phyloP scores from a whole-genome alignment of 2,329 filamentous ascomycete genomes.

The Beauveria pseudobassiana region DNA sequence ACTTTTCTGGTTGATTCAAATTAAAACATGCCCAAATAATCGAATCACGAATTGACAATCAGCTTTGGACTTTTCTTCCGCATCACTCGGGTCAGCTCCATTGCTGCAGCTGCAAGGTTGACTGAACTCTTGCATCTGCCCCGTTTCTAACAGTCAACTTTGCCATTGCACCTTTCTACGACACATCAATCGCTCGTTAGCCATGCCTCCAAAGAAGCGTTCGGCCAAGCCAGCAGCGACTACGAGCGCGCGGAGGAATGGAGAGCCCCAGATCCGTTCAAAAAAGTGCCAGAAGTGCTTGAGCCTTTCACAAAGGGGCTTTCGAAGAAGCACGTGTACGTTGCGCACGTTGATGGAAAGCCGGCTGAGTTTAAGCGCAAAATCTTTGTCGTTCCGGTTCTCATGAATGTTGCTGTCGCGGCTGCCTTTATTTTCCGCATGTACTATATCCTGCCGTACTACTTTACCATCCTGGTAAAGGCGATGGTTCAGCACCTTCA shows the following conservation, averaged over 20 bases:
- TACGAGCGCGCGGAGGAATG: conserved; percentile 16
- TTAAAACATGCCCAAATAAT: no score
- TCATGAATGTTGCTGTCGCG: conserved; percentile 65
- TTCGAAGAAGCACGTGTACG: conserved; percentile 65
- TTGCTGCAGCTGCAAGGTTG: not conserved
- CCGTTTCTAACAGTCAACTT: not conserved
- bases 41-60: no score
- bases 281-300: conserved; percentile 54
- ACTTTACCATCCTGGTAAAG: conserved; percentile 58
- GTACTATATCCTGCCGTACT: conserved; percentile 63
- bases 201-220: conserved; percentile 25
- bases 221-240: conserved; percentile 22
- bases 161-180: not conserved
- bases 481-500: conserved; percentile 56
- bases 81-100: no score
- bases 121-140: not conserved
- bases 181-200: not conserved
- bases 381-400: conserved; percentile 71
- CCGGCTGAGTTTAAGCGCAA: conserved; percentile 67
- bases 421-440: conserved; percentile 60
- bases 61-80: no score
- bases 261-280: conserved; percentile 58
- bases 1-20: not conserved
- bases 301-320: conserved; percentile 60
- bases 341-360: conserved; percentile 73